Conservation (phyloP, 2,329 filamentous ascomycete species). For the Exophiala phaeomuriformis region DNA sequence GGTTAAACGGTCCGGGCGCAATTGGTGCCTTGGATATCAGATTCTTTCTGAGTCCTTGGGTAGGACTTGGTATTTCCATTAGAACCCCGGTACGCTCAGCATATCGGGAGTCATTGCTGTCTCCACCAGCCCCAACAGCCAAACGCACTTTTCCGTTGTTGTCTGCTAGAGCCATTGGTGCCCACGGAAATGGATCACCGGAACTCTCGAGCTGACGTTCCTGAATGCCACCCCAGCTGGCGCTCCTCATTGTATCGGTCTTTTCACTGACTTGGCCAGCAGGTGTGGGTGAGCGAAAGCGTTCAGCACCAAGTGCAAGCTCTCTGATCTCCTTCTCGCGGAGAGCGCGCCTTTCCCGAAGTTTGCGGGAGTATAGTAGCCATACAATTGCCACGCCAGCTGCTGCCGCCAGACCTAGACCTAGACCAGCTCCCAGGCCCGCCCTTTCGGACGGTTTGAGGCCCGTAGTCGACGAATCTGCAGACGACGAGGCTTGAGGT, state of each 20-base stretch:
- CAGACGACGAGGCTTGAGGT: slow-evolving; percentile 27
- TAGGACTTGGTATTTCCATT: slow-evolving; percentile 36
- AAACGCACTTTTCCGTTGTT: slow-evolving; percentile 13
- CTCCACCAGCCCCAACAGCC: slow-evolving; percentile 1
- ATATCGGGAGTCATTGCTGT: slow-evolving; percentile 29
- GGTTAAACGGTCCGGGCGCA: slow-evolving; percentile 11
- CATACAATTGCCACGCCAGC: slow-evolving; percentile 43
- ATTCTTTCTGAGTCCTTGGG: slow-evolving; percentile 34
- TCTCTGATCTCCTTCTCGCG: slow-evolving; percentile 51
- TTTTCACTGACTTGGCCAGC: slow-evolving; percentile 1
- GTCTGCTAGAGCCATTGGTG: slow-evolving; percentile 18
- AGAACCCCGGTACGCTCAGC: slow-evolving; percentile 40
- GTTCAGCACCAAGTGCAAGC: slow-evolving; percentile 46
- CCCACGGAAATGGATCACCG: slow-evolving; percentile 30
- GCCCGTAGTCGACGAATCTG: slow-evolving; percentile 11
- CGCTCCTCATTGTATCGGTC: slow-evolving; percentile 16
- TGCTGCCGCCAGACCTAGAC: slow-evolving; percentile 53
- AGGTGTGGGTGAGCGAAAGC: slow-evolving; percentile 37
- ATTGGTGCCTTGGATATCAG: slow-evolving; percentile 36
- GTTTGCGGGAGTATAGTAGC: slow-evolving; percentile 47
- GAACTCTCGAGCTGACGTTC: slow-evolving; percentile 23
- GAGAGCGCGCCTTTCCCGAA: slow-evolving; percentile 34
- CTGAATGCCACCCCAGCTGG: slow-evolving; percentile 25
- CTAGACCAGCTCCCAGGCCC: slow-evolving; percentile 58
- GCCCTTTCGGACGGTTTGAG: slow-evolving; percentile 40